These are phyloP conservation scores for Talaromyces sp. DNA, from an alignment of 2,329 filamentous ascomycete genomes.

Conservation along the genomic window DNA sequence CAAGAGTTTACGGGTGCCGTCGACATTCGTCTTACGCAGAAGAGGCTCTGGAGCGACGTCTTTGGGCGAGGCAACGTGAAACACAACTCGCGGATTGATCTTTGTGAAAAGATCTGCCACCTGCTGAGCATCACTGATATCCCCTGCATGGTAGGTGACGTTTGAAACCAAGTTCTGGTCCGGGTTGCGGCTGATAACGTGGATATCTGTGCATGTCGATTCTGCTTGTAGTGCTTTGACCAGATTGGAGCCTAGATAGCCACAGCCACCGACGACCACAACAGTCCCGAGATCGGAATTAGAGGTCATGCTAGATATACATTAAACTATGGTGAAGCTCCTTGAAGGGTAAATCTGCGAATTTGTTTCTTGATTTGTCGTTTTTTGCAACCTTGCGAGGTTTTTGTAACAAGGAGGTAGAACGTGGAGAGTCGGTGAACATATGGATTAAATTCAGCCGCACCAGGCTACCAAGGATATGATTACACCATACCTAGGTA, in stretches of 20 bases:
- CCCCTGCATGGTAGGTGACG: constrained; percentile 9
- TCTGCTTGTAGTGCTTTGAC: constrained; percentile 5
- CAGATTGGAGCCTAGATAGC: constrained; percentile 14
- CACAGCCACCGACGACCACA: constrained; percentile 15
- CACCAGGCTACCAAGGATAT: neutral
- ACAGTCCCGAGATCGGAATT: constrained; percentile 2
- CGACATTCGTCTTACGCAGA: constrained; percentile 7
- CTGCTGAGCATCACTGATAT: constrained; percentile 2
- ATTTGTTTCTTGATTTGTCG: too few relatives aligned
- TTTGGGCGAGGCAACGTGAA: constrained; percentile 12
- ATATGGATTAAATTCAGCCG: neutral
- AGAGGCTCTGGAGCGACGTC: constrained; percentile 1
- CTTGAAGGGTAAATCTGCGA: neutral
- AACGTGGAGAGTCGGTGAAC: too few relatives aligned
- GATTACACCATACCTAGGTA: neutral
- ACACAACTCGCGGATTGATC: constrained; percentile 10
- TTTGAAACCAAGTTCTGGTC: constrained; percentile 1
- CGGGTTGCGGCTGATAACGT: constrained; percentile 2
- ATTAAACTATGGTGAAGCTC: neutral
- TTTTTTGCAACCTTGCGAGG: too few relatives aligned
- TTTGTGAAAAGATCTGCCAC: constrained; percentile 5
- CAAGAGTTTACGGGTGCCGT: constrained; percentile 7
- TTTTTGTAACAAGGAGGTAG: neutral
- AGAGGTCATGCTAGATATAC: neutral
- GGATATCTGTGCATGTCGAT: constrained; percentile 4